These are phyloP conservation scores for Purpureocillium takamizusanense DNA, from an alignment of 2,329 filamentous ascomycete species.

Conservation along the genomic window DNA sequence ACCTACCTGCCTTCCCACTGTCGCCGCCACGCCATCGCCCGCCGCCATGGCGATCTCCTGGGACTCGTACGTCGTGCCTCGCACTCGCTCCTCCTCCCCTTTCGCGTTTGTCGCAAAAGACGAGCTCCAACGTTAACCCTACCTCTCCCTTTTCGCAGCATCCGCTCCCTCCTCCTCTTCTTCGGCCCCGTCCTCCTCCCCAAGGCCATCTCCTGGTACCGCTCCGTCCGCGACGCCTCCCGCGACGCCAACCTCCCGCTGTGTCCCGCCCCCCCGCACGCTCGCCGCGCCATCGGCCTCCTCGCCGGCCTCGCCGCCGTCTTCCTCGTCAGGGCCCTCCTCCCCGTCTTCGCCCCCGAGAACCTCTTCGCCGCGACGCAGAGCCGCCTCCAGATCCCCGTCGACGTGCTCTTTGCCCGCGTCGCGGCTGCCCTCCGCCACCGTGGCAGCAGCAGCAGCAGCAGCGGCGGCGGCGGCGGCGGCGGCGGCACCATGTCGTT, in stretches of 20 bases:
- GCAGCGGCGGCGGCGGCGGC: no score
- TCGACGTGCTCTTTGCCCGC: slow-evolving; percentile 74
- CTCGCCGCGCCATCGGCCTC: slow-evolving; percentile 49
- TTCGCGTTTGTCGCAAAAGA: no score
- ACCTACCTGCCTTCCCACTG: no score
- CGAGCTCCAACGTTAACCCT: slow-evolving; percentile 1
- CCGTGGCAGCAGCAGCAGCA: no score
- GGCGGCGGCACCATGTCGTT: slow-evolving; percentile 36
- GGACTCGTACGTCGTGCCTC: slow-evolving; percentile 8
- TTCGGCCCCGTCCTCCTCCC: slow-evolving; percentile 66
- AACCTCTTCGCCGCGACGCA: slow-evolving; percentile 74
- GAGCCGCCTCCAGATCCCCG: slow-evolving; percentile 78
- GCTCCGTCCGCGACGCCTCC: slow-evolving; percentile 38
- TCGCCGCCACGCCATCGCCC: not conserved
- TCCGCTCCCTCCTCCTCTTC: slow-evolving; percentile 49
- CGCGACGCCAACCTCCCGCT: slow-evolving; percentile 36
- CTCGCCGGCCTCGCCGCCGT: slow-evolving; percentile 40
- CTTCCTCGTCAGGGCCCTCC: slow-evolving; percentile 50
- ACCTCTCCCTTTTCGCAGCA: slow-evolving; percentile 21
- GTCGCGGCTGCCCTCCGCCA: slow-evolving; percentile 39
- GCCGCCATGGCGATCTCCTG: slow-evolving; percentile 4
- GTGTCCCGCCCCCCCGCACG: slow-evolving; percentile 43
- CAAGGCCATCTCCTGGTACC: slow-evolving; percentile 56
- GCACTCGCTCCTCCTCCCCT: not conserved
- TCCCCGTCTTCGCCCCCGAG: slow-evolving; percentile 61